Conservation (phyloP, 176 grass and related monocot species). For the Tillandsia fasciculata region DNA sequence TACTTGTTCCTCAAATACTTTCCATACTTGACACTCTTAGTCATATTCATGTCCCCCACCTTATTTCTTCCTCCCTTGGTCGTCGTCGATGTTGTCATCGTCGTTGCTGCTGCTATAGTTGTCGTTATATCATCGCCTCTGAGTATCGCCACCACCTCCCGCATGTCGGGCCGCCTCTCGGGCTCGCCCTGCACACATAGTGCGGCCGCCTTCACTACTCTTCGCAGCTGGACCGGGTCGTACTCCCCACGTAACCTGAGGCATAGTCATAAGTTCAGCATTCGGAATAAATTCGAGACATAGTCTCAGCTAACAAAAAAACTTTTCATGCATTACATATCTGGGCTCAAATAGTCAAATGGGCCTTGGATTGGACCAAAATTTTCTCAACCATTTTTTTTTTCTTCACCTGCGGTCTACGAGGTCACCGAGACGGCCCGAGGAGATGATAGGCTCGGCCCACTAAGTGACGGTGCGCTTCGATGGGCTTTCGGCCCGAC, state of each 20-base stretch:
- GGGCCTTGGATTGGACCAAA: too few relatives aligned
- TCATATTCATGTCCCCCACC: conserved; percentile 17
- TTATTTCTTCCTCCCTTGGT: neutral
- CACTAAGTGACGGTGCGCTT: conserved; percentile 24
- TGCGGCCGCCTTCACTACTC: conserved; percentile 7
- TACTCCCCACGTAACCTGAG: neutral
- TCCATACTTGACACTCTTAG: conserved; percentile 44
- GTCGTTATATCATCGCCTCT: neutral
- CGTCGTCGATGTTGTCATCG: neutral
- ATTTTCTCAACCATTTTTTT: too few relatives aligned
- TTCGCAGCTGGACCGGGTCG: conserved; percentile 10
- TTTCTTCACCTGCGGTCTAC: neutral
- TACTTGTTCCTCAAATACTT: conserved; percentile 47
- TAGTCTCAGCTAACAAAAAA: too few relatives aligned
- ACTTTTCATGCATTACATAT: too few relatives aligned
- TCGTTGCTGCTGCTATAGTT: neutral
- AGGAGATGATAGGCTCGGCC: conserved; percentile 16
- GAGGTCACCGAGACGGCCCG: conserved; percentile 7
- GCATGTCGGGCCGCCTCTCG: conserved; percentile 16
- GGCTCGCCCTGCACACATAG: conserved; percentile 19
- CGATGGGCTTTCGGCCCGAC: conserved; percentile 20
- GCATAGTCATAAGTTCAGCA: too few relatives aligned
- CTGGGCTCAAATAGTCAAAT: too few relatives aligned
- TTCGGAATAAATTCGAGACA: too few relatives aligned
- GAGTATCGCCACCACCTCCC: conserved; percentile 14